Evolutionary conservation across 2,329 filamentous ascomycete species (phyloP).

Genomic region (Monilinia aucupariae): DNA sequence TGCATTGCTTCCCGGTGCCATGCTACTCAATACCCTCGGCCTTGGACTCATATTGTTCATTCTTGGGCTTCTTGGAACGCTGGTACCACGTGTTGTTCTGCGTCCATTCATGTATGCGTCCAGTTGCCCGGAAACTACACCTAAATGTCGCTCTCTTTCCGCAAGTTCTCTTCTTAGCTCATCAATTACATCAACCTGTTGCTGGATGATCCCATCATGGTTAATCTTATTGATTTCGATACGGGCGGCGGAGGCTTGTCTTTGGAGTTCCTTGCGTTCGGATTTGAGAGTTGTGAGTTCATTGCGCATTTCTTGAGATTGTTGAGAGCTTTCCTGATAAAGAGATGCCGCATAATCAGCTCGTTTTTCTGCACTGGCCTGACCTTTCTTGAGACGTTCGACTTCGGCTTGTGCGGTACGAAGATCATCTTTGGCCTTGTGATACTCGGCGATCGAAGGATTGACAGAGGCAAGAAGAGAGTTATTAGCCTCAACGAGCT

Average conservation of each 20-base stretch:
- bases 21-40: conserved; percentile 18
- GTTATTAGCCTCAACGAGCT: conserved; percentile 30
- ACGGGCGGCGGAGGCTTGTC: conserved; percentile 27
- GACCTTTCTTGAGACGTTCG: conserved; percentile 24
- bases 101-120: conserved; percentile 39
- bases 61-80: conserved; percentile 32
- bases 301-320: conserved; percentile 20
- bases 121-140: conserved; percentile 38
- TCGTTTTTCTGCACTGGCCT: conserved; percentile 24
- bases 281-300: conserved; percentile 24
- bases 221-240: conserved; percentile 32
- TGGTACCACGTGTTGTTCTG: conserved; percentile 33
- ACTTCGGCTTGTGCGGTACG: conserved; percentile 21
- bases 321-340: conserved; percentile 32
- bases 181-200: conserved; percentile 33
- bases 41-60: conserved; percentile 28
- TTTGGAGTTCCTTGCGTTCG: conserved; percentile 20
- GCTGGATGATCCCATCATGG: conserved; percentile 18
- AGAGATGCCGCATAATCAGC: conserved; percentile 30
- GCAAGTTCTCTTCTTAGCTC: conserved; percentile 28
- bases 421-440: conserved; percentile 39
- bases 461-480: conserved; percentile 33
- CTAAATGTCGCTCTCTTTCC: conserved; percentile 37
- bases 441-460: conserved; percentile 39
- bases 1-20: conserved; percentile 13